Conservation (phyloP, 805 yeast species). For the Ascoidea rubescens region DNA sequence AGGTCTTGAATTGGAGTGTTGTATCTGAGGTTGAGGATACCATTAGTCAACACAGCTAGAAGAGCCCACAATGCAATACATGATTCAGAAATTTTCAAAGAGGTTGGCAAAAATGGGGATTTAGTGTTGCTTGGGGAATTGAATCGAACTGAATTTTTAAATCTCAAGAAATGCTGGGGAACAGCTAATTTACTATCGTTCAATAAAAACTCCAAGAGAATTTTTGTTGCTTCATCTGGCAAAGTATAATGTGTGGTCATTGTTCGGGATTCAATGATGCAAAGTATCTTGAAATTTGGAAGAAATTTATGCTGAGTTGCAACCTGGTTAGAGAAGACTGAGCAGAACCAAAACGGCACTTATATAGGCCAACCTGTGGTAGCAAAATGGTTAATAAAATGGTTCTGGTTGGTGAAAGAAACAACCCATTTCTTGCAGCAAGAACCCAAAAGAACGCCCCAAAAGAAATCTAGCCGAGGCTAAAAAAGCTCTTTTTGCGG, state of each 20-base stretch:
- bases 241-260: constrained; percentile 1
- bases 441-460: too few species aligned
- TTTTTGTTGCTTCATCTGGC: constrained; percentile 8
- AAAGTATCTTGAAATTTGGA: too few species aligned
- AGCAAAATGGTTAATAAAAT: too few species aligned
- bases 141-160: constrained; percentile 8
- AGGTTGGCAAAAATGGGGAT: constrained; percentile 15
- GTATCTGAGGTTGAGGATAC: constrained; percentile 12
- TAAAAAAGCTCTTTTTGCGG: too few species aligned
- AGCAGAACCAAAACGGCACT: too few species aligned
- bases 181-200: constrained; percentile 3
- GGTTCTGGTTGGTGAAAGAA: too few species aligned
- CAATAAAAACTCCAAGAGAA: constrained; percentile 6
- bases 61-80: constrained; percentile 17
- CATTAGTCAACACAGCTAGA: constrained; percentile 13
- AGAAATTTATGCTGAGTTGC: too few species aligned
- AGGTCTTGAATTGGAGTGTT: constrained; percentile 5
- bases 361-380: too few species aligned
- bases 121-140: constrained; percentile 3
- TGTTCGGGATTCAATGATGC: too few species aligned
- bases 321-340: too few species aligned
- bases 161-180: constrained; percentile 8
- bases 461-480: too few species aligned
- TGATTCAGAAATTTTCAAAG: constrained; percentile 16
- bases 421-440: too few species aligned